Evolutionary conservation across 257 asterid species (phyloP).

Genomic region (Solanum boliviense): DNA sequence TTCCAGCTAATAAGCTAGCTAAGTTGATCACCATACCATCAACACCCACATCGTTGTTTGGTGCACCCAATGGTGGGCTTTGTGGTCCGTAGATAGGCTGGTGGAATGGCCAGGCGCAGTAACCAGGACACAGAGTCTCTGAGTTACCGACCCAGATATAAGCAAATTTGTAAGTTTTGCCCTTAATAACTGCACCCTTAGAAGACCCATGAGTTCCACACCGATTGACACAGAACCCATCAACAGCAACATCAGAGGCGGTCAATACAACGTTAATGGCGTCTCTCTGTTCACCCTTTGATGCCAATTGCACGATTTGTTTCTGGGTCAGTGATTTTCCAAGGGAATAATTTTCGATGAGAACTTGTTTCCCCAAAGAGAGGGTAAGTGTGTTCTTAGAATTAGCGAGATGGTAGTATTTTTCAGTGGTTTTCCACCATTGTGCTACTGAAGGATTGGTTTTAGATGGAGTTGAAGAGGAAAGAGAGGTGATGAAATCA

Average conservation of each 20-base stretch:
- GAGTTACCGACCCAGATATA: slow-evolving; percentile 64
- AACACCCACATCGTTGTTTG: slow-evolving; percentile 44
- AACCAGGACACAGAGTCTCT: slow-evolving; percentile 41
- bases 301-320: slow-evolving; percentile 28
- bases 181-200: slow-evolving; percentile 1
- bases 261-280: slow-evolving; percentile 44
- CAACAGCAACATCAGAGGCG: slow-evolving; percentile 38
- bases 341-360: slow-evolving; percentile 23
- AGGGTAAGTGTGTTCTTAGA: slow-evolving; percentile 19
- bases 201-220: slow-evolving; percentile 54
- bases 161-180: slow-evolving; percentile 33
- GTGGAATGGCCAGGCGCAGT: slow-evolving; percentile 62
- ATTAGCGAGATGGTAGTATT: slow-evolving; percentile 19
- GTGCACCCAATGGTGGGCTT: slow-evolving; percentile 32
- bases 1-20: slow-evolving; percentile 41
- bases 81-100: slow-evolving; percentile 60
- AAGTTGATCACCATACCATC: slow-evolving; percentile 39
- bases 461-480: slow-evolving; percentile 5
- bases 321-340: slow-evolving; percentile 33
- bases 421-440: slow-evolving; percentile 39
- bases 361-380: slow-evolving; percentile 18
- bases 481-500: slow-evolving; percentile 24
- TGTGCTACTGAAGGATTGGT: slow-evolving; percentile 24
- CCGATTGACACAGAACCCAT: slow-evolving; percentile 41
- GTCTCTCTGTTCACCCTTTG: slow-evolving; percentile 30